A percentile compares a stretch with the other conserved stretches of the same genome.
Evolutionary conservation across 2,329 filamentous ascomycete genomes (phyloP).

Genomic region (Epichloe aotearoae): DNA sequence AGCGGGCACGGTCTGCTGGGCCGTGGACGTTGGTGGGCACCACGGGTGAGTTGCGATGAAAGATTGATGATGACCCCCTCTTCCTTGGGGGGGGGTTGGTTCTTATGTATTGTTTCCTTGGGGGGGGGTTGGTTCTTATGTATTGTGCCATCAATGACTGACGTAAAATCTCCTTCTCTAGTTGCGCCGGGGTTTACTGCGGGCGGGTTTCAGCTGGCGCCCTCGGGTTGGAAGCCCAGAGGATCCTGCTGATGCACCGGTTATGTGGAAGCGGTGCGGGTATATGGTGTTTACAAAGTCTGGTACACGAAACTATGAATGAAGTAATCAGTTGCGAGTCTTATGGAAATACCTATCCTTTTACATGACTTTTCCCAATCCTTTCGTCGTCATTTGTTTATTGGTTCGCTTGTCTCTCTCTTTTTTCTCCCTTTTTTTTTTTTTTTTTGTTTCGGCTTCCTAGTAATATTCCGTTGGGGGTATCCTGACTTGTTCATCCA

Average conservation of each 20-base stretch:
- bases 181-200: neutral
- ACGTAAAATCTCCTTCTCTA: neutral
- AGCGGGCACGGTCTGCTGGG: constrained; percentile 23
- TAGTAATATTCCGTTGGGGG: too few species aligned
- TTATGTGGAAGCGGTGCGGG: neutral
- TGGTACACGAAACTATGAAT: too few species aligned
- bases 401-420: too few species aligned
- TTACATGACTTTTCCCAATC: too few species aligned
- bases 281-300: too few species aligned
- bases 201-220: neutral
- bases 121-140: too few species aligned
- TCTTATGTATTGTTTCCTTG: too few species aligned
- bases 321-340: too few species aligned
- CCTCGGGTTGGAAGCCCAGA: neutral
- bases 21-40: constrained; percentile 34
- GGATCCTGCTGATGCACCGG: neutral
- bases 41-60: constrained; percentile 6
- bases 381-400: too few species aligned
- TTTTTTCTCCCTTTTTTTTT: too few species aligned
- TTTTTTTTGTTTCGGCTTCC: too few species aligned
- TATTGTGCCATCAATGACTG: neutral
- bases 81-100: neutral
- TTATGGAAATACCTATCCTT: too few species aligned
- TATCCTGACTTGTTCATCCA: neutral
- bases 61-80: neutral